Percentiles rank a stretch among this genome's conserved stretches.
Conservation (phyloP, 208 protist genomes). For the Plasmodiophora brassicae region DNA sequence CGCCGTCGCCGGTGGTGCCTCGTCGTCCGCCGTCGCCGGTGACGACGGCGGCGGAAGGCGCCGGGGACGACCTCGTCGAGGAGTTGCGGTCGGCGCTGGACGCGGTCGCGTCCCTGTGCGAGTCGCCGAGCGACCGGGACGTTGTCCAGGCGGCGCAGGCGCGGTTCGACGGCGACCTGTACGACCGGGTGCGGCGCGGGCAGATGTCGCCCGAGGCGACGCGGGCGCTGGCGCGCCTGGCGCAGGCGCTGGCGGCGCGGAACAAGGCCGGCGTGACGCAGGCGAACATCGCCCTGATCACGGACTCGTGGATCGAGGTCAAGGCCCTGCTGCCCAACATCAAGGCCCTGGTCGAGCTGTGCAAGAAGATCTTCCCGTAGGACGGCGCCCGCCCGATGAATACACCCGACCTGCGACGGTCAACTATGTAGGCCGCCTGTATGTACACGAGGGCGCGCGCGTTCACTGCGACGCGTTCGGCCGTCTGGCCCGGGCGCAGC, state of each 20-base stretch:
- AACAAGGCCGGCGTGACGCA: neutral
- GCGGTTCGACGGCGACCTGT: neutral
- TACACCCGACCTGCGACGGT: too few species aligned
- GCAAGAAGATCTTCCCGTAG: neutral
- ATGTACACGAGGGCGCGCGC: too few species aligned
- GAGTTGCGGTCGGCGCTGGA: too few species aligned
- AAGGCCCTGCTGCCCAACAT: neutral
- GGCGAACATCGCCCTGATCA: conserved; percentile 22
- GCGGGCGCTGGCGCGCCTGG: neutral
- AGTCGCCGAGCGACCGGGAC: neutral
- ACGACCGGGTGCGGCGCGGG: neutral
- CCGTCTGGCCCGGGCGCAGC: too few species aligned
- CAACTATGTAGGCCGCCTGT: too few species aligned
- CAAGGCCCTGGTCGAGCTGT: neutral
- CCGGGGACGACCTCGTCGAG: too few species aligned
- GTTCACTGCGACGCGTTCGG: too few species aligned
- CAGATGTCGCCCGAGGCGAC: neutral
- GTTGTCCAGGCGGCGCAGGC: neutral
- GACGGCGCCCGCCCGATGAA: too few species aligned
- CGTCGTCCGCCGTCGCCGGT: too few species aligned
- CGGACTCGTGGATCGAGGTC: neutral
- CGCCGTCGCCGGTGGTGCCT: too few species aligned
- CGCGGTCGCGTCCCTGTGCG: too few species aligned
- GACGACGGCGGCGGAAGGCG: too few species aligned
- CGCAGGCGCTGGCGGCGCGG: neutral